Evolutionary conservation across 257 asterid species (phyloP).

Genomic region (Primulina tabacum): DNA sequence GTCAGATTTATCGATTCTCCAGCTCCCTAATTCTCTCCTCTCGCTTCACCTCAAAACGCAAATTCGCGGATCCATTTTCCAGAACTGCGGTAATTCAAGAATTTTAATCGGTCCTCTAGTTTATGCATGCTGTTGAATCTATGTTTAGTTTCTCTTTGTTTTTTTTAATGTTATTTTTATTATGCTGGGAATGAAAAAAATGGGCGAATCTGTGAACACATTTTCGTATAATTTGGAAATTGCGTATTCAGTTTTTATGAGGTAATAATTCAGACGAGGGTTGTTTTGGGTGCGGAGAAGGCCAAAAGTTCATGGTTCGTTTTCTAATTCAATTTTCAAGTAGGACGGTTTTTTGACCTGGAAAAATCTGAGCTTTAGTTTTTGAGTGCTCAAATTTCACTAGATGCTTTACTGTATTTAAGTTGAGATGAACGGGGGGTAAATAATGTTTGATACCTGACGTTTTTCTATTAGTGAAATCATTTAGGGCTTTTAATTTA

Average conservation of each 20-base stretch:
- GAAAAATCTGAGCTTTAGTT: neutral
- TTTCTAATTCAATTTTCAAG: neutral
- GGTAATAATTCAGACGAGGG: neutral
- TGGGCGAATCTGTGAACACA: neutral
- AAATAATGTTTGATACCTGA: neutral
- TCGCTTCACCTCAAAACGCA: constrained; percentile 17
- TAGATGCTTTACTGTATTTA: neutral
- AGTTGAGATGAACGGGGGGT: neutral
- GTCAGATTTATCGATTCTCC: constrained; percentile 33
- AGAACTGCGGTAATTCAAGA: neutral
- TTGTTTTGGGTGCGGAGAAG: neutral
- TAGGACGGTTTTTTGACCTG: neutral
- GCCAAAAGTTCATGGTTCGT: neutral
- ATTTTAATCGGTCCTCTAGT: neutral
- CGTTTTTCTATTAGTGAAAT: neutral
- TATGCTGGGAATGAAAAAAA: neutral
- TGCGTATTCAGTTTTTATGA: neutral
- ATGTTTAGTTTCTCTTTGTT: neutral
- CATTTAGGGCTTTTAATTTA: neutral
- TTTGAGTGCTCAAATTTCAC: neutral
- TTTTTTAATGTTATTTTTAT: too few species aligned
- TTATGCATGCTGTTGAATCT: neutral
- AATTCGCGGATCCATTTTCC: constrained; percentile 11
- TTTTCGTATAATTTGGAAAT: neutral
- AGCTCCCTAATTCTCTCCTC: constrained; percentile 22